Evolutionary conservation across 169 alveolate species (phyloP).

Genomic region (Cryptosporidium muris): DNA sequence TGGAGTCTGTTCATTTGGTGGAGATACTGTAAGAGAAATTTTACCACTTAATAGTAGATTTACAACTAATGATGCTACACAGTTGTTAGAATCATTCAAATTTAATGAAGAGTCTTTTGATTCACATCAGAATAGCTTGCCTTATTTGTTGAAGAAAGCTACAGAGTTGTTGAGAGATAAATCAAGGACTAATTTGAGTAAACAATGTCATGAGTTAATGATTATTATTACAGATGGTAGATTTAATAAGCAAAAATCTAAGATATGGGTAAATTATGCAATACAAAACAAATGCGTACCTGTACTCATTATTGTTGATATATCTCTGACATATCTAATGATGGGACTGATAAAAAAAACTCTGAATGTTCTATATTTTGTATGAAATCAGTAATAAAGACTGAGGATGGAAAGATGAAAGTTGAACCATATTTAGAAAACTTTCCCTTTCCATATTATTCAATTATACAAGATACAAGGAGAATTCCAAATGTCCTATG

Average conservation of each 20-base stretch:
- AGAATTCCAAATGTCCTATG: slow-evolving; percentile 82
- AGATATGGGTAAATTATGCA: slow-evolving; percentile 84
- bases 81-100: slow-evolving; percentile 76
- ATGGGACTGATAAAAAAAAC: slow-evolving; percentile 75
- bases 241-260: slow-evolving; percentile 92
- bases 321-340: slow-evolving; percentile 70
- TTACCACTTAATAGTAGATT: slow-evolving; percentile 67
- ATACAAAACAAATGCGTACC: slow-evolving; percentile 87
- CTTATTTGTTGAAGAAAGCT: slow-evolving; percentile 81
- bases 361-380: slow-evolving; percentile 82
- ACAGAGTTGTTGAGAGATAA: slow-evolving; percentile 79
- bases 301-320: slow-evolving; percentile 89
- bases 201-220: slow-evolving; percentile 81
- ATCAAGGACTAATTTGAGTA: slow-evolving; percentile 42
- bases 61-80: slow-evolving; percentile 54
- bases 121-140: slow-evolving; percentile 78
- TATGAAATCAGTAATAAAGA: slow-evolving; percentile 80
- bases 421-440: slow-evolving; percentile 91
- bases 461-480: slow-evolving; percentile 89
- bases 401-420: slow-evolving; percentile 84
- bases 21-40: slow-evolving; percentile 73
- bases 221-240: slow-evolving; percentile 97
- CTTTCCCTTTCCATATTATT: slow-evolving; percentile 95
- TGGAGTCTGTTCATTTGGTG: slow-evolving; percentile 80
- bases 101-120: slow-evolving; percentile 82